These are phyloP conservation scores for Wickerhamiella vanderwaltii DNA, from an alignment of 805 yeast species.

Conservation along the genomic window DNA sequence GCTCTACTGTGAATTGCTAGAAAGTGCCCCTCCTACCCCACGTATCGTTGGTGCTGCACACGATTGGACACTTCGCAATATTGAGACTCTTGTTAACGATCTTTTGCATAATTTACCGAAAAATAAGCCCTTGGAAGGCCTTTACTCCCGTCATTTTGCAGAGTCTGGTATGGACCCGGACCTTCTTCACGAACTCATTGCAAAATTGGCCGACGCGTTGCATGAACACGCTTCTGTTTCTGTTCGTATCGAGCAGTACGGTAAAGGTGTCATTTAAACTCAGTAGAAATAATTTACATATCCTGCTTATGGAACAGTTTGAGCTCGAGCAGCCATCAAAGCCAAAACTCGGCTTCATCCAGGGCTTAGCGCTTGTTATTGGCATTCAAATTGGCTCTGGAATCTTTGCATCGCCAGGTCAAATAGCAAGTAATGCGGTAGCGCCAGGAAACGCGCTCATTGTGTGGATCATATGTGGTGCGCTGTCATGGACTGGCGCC, in stretches of 20 bases:
- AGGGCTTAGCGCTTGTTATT: slow-evolving; percentile 31
- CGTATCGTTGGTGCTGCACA: slow-evolving; percentile 26
- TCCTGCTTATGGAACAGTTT: slow-evolving; percentile 11
- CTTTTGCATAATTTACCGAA: slow-evolving; percentile 22
- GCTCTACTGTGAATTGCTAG: slow-evolving; percentile 24
- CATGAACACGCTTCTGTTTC: slow-evolving; percentile 21
- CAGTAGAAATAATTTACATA: not conserved
- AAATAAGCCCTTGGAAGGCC: slow-evolving; percentile 19
- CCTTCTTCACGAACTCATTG: slow-evolving; percentile 19
- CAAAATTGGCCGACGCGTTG: slow-evolving; percentile 22
- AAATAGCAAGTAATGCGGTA: slow-evolving; percentile 29
- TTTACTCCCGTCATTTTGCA: slow-evolving; percentile 22
- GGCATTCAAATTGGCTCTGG: slow-evolving; percentile 37
- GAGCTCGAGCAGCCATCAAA: slow-evolving; percentile 8
- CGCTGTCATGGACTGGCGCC: slow-evolving; percentile 35
- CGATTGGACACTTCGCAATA: slow-evolving; percentile 26
- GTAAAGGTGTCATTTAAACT: slow-evolving; percentile 25
- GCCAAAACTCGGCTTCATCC: slow-evolving; percentile 16
- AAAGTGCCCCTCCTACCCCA: slow-evolving; percentile 23
- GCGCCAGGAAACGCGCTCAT: slow-evolving; percentile 29
- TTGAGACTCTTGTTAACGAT: slow-evolving; percentile 25
- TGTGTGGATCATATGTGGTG: slow-evolving; percentile 31
- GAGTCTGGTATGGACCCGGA: slow-evolving; percentile 20
- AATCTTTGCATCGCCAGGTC: slow-evolving; percentile 33
- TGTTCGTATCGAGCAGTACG: slow-evolving; percentile 26